A percentile compares a stretch with the other conserved stretches of the same genome.
Evolutionary conservation across 495 filamentous ascomycete genomes (phyloP).

Genomic region (Neurospora pannonica): DNA sequence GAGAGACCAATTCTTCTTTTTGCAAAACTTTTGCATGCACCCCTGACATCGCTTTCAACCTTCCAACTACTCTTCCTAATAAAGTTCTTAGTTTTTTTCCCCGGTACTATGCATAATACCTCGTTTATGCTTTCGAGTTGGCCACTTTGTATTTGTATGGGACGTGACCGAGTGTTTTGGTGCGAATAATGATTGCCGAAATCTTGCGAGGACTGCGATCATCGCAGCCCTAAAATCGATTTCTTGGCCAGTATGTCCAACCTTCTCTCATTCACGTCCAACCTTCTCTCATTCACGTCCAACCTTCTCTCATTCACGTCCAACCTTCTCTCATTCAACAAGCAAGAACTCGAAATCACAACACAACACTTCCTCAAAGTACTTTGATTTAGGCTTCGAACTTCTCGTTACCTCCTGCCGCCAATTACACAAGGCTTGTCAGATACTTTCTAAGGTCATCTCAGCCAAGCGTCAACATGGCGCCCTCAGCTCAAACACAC

Average conservation of each 20-base stretch:
- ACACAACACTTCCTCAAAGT: neutral
- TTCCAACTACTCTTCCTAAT: too few relatives aligned
- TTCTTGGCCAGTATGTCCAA: neutral
- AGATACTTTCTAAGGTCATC: neutral
- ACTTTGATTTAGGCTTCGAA: neutral
- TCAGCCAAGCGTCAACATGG: constrained; percentile 21
- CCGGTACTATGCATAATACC: neutral
- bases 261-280: neutral
- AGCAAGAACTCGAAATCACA: neutral
- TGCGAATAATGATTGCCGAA: neutral
- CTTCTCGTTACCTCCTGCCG: neutral
- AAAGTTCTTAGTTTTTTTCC: neutral
- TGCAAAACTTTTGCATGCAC: neutral
- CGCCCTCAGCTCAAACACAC: constrained; percentile 49
- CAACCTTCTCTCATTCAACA: neutral
- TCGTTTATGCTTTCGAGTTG: neutral
- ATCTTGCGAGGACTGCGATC: neutral
- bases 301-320: neutral
- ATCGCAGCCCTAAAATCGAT: neutral
- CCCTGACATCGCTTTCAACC: neutral
- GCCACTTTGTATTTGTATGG: neutral
- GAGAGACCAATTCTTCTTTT: neutral
- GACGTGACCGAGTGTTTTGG: neutral
- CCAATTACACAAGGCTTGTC: neutral
- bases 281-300: neutral